phyloP scores from a whole-genome alignment of 2,329 filamentous ascomycete species.

The Xylariaceae sp. region DNA sequence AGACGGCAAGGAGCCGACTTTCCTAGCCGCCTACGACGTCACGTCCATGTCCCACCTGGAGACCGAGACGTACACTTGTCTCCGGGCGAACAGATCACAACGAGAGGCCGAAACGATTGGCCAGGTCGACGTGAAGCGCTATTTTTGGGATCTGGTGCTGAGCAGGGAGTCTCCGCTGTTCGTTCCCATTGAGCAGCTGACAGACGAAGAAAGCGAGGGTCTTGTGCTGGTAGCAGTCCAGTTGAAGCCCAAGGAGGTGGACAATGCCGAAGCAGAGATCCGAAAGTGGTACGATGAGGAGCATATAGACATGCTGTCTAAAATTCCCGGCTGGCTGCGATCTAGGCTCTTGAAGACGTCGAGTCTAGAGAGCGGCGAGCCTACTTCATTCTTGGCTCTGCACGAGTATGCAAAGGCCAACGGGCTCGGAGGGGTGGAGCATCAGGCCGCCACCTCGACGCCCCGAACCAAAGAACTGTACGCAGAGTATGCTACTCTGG shows the following conservation, averaged over 20 bases:
- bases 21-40: conserved; percentile 83
- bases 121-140: conserved; percentile 68
- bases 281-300: conserved; percentile 77
- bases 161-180: conserved; percentile 63
- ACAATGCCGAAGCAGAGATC: conserved; percentile 59
- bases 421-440: conserved; percentile 68
- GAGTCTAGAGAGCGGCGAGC: conserved; percentile 57
- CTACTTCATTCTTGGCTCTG: conserved; percentile 66
- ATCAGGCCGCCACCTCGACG: conserved; percentile 67
- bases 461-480: conserved; percentile 66
- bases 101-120: conserved; percentile 61
- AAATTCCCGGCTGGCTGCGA: conserved; percentile 79
- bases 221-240: conserved; percentile 68
- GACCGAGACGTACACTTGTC: conserved; percentile 70
- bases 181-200: conserved; percentile 62
- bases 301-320: conserved; percentile 72
- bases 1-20: conserved; percentile 68
- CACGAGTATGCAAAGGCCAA: conserved; percentile 75
- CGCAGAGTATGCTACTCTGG: conserved; percentile 61
- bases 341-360: conserved; percentile 74
- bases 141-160: conserved; percentile 71
- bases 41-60: conserved; percentile 74
- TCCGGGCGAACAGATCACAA: conserved; percentile 63
- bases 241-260: conserved; percentile 58
- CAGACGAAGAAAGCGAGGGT: conserved; percentile 63